Evolutionary conservation across 1,139 yeast genomes (phyloP).

Genomic region (Yamadazyma atlantica): DNA sequence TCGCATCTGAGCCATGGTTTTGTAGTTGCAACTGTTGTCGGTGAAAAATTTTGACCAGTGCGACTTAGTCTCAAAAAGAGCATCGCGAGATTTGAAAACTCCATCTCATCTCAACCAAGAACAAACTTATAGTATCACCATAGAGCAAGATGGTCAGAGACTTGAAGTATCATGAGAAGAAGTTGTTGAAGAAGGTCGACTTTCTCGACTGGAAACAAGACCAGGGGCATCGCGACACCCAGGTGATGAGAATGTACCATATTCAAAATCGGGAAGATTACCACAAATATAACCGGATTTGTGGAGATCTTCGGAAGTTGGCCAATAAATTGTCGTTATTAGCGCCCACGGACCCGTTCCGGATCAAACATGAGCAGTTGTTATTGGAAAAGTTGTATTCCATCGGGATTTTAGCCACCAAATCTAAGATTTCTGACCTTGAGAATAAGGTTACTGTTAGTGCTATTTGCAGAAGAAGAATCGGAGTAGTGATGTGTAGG

Average conservation of each 20-base stretch:
- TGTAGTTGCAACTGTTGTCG: no score
- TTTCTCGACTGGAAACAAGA: slow-evolving; percentile 98
- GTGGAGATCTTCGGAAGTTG: slow-evolving; percentile 85
- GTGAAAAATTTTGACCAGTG: no score
- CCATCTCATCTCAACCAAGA: no score
- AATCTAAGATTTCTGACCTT: slow-evolving; percentile 87
- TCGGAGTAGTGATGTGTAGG: slow-evolving; percentile 94
- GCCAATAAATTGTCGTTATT: slow-evolving; percentile 83
- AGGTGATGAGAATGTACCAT: slow-evolving; percentile 92
- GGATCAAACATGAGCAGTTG: slow-evolving; percentile 84
- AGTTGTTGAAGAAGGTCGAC: slow-evolving; percentile 91
- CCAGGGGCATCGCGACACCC: slow-evolving; percentile 90
- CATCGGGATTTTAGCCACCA: slow-evolving; percentile 84
- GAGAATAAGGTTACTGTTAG: slow-evolving; percentile 92
- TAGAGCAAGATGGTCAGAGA: slow-evolving; percentile 70
- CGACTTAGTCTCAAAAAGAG: no score
- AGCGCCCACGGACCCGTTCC: slow-evolving; percentile 81
- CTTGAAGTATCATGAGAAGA: slow-evolving; percentile 92
- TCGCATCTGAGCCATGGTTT: no score
- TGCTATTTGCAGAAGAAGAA: slow-evolving; percentile 86
- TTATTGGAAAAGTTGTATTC: slow-evolving; percentile 80
- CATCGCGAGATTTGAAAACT: no score
- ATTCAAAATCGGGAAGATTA: slow-evolving; percentile 94
- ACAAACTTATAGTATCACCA: no score
- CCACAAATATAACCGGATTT: slow-evolving; percentile 85